These are phyloP conservation scores for Tieghemiomyces parasiticus DNA, from an alignment of 192 early-diverging fungal species.

Conservation along the genomic window DNA sequence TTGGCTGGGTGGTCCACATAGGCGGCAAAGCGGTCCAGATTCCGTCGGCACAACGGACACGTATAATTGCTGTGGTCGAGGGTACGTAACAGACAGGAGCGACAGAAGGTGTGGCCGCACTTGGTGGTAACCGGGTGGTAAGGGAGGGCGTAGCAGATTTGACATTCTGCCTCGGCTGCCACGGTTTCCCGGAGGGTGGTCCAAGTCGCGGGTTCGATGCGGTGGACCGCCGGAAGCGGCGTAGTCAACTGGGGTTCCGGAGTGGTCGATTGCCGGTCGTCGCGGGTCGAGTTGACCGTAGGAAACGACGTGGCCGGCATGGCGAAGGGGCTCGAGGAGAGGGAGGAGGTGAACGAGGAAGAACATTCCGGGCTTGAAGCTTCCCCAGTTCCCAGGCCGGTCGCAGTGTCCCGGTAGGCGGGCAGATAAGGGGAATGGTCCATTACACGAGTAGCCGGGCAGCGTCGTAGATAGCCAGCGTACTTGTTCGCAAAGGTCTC, in stretches of 20 bases:
- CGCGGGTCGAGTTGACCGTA: too few relatives aligned
- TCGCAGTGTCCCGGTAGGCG: neutral
- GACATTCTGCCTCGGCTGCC: conserved; percentile 26
- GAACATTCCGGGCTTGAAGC: neutral
- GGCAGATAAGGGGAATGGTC: neutral
- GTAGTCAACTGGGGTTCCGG: too few relatives aligned
- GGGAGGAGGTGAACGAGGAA: neutral
- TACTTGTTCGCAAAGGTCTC: too few relatives aligned
- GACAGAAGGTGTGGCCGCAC: conserved; percentile 57
- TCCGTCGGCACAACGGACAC: neutral
- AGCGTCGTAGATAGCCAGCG: neutral
- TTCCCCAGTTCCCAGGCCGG: too few relatives aligned
- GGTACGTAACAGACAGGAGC: conserved; percentile 25
- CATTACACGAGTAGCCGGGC: too few relatives aligned
- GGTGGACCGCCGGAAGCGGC: neutral
- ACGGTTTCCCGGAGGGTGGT: neutral
- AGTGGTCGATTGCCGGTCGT: too few relatives aligned
- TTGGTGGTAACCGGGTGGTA: conserved; percentile 40
- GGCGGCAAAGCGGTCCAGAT: neutral
- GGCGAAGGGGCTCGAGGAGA: neutral
- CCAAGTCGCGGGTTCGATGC: neutral
- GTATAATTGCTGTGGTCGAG: neutral
- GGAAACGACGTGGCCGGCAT: neutral
- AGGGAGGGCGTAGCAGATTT: conserved; percentile 35
- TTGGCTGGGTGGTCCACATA: neutral